Evolutionary conservation across 441 rosid genomes (phyloP), one percentile per base, ranked within the genome.

Genomic region (Aleurites moluccanus): DNA sequence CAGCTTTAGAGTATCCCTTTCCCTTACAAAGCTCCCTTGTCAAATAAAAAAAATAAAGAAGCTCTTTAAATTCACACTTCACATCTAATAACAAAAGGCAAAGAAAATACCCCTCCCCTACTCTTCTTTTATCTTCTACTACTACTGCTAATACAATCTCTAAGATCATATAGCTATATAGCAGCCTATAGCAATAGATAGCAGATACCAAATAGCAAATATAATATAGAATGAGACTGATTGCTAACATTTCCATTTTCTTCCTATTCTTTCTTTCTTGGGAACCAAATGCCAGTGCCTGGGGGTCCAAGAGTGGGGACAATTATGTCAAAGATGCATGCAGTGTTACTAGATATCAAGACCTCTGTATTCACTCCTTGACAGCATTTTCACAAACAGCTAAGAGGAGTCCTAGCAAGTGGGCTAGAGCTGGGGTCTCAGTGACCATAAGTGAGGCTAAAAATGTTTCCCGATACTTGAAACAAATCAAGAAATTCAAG

Each of bases 341-440:
- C 57, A 86, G 88, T 33, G 94, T 87, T 64, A 90, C 99, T 18
- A 86, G 27, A n/a, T 95, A 91, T 76, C 89, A 73, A 14, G 70
- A 83, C 47, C 79, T 95, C 8, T 92, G 99, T 72, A 57, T 91
- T 73, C 80, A 35, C 57, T 83, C 96, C 6, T 85, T 95, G 1
- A 67, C 89, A 4, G 83, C 92, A 16, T 93, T 90, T 79, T 88
- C 98, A 8, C 72, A 64, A 47, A 35, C 52, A 0, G 97, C 98
- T 23, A 85, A 78, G 78, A 85, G 72, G 60, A 93, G 88, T 76
- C 92, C 93, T 0, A 87, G 88, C 85, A 86, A n/a, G 79, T 95
- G 98, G 98, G 92, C 99, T 1, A 83, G 97, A 27, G 98, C 90
- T 0, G 94, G 92, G 27, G 95, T 93, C 18, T 88, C 98, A 6